Percentiles rank a stretch among this genome's conserved stretches.
phyloP scores from a whole-genome alignment of 2,329 filamentous ascomycete species.

The Chlorencoelia australis region DNA sequence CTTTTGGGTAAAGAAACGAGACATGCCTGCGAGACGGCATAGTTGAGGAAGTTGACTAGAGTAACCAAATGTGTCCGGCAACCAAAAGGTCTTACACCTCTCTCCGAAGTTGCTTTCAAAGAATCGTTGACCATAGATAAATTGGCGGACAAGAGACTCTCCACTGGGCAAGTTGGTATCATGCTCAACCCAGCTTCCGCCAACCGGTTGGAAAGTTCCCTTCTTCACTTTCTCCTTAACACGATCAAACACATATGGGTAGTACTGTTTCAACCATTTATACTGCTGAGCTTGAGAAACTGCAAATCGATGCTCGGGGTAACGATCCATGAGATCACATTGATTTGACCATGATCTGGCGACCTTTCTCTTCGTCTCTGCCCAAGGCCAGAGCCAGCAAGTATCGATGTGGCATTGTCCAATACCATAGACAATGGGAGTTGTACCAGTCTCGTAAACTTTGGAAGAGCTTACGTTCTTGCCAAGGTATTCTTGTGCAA shows the following conservation, averaged over 20 bases:
- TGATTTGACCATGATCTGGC: slow-evolving; percentile 95
- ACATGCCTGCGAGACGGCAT: slow-evolving; percentile 91
- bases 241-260: slow-evolving; percentile 79
- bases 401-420: slow-evolving; percentile 98
- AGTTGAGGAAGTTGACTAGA: slow-evolving; percentile 90
- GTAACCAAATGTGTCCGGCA: slow-evolving; percentile 97
- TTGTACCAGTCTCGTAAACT: slow-evolving; percentile 69
- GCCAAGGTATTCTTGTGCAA: slow-evolving; percentile 76
- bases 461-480: slow-evolving; percentile 69
- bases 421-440: slow-evolving; percentile 75
- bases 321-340: slow-evolving; percentile 88
- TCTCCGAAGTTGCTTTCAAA: slow-evolving; percentile 89
- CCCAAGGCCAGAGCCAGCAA: slow-evolving; percentile 98
- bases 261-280: slow-evolving; percentile 89
- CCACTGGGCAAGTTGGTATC: slow-evolving; percentile 96
- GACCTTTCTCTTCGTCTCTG: slow-evolving; percentile 94
- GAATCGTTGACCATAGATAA: slow-evolving; percentile 89
- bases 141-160: slow-evolving; percentile 88
- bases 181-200: slow-evolving; percentile 97
- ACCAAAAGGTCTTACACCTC: slow-evolving; percentile 87
- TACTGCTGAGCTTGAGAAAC: slow-evolving; percentile 95
- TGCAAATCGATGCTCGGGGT: slow-evolving; percentile 86
- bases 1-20: slow-evolving; percentile 94
- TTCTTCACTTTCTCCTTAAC: slow-evolving; percentile 87
- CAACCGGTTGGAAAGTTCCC: slow-evolving; percentile 87